Base-by-base conservation (phyloP, 2,329 filamentous ascomycete species). In the Cladophialophora immunda region DNA sequence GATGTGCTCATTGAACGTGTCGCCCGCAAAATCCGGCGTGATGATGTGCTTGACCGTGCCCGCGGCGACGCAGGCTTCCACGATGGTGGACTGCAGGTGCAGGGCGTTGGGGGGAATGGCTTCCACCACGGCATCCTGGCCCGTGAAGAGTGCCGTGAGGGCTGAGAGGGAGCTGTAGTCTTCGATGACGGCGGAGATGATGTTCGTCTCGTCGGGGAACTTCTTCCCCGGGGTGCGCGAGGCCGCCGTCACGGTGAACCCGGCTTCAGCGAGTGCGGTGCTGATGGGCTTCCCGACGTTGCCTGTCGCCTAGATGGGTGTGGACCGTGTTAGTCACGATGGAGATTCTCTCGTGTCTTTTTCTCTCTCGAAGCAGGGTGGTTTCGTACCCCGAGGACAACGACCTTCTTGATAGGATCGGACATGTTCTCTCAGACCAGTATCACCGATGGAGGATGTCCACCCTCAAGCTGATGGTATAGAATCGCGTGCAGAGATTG, bases 71-170 rank as follows among this genome's bases (percentile, higher is more conserved):
- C 58, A 61, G 0, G 64, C 64, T 9, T 62, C 64, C 1, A 66
- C 58, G 19, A 66, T 58, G 54, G 53, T 55, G 6, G 52, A 19
- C 30, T 62, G 64, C 25, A 62, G 15, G 55, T 62, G 32, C 45
- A 55, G 41, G 6, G 59, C 41, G 25, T 66, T 62, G 30, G 64
- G 64, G 2, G 64, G 64, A 32, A 66, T 62, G 1, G 64, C 64
- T 36, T 62, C 58, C 6, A 79, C 71, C 2, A 79, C 69, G 1
- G 69, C 76, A 59, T 78, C 75, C 58, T 78, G 72, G 15, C 74
- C 74, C 15, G 66, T 69, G 22, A 78, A 74, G 8, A 70, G 70
- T 11, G 70, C 53, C 32, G 70, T 68, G 2, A 79, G 73, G 50
- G 58, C 67, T 1, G 61, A 13, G 1, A 68, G 54, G 1, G 74